Percentiles rank a stretch among this genome's conserved stretches.
Conservation (phyloP, 495 filamentous ascomycete species). For the Neurospora hispaniola region DNA sequence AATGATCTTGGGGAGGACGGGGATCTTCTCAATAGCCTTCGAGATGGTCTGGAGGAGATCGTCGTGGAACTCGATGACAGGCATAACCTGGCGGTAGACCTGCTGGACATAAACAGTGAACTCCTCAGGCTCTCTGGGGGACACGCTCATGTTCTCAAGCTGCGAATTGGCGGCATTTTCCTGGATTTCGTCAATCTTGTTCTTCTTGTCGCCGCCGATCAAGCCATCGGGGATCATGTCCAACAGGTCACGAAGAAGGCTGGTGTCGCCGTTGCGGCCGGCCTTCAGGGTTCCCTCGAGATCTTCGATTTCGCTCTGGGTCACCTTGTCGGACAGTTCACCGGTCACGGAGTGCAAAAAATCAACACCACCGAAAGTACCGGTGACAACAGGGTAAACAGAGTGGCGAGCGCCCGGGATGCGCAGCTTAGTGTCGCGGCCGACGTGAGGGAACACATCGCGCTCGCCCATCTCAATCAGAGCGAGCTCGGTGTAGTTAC, state of each 20-base stretch:
- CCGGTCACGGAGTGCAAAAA: conserved; percentile 79
- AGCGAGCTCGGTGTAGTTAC: conserved; percentile 79
- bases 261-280: conserved; percentile 45
- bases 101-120: conserved; percentile 58
- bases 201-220: conserved; percentile 59
- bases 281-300: conserved; percentile 65
- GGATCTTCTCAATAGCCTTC: conserved; percentile 66
- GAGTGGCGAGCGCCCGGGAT: conserved; percentile 50
- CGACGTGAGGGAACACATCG: conserved; percentile 77
- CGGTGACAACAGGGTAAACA: conserved; percentile 75
- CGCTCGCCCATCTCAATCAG: conserved; percentile 74
- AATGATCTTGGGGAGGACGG: conserved; percentile 64
- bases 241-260: conserved; percentile 63
- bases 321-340: conserved; percentile 79
- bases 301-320: conserved; percentile 73
- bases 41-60: conserved; percentile 70
- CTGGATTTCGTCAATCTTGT: conserved; percentile 55
- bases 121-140: conserved; percentile 64
- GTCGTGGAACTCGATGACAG: conserved; percentile 80
- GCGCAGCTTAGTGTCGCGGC: conserved; percentile 52
- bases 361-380: conserved; percentile 87
- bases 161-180: conserved; percentile 56
- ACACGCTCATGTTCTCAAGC: conserved; percentile 53
- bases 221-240: conserved; percentile 67
- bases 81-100: conserved; percentile 65